Percentiles rank a stretch among this genome's conserved stretches.
These are phyloP conservation scores for Dalbergia cultrata DNA, from an alignment of 306 rosid species.

Conservation along the genomic window DNA sequence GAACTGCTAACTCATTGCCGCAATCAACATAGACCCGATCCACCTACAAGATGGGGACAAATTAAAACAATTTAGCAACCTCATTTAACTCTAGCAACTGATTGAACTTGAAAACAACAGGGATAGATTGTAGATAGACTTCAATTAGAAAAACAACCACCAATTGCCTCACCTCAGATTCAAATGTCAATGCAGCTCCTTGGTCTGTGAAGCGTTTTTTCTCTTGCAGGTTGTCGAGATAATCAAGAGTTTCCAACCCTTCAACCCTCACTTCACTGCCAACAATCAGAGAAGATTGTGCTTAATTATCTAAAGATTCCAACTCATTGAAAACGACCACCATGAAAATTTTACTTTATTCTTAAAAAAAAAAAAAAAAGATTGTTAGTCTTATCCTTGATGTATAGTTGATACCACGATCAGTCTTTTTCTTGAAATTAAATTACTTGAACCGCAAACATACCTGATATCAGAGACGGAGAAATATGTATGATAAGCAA, in stretches of 20 bases:
- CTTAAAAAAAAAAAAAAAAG: too few species aligned
- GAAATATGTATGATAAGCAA: constrained; percentile 81
- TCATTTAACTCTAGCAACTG: background rate
- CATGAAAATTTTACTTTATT: too few species aligned
- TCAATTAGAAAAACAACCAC: background rate
- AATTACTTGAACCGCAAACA: background rate
- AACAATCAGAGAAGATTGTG: background rate
- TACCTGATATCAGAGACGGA: constrained; percentile 88
- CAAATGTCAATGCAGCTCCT: constrained; percentile 90
- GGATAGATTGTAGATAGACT: background rate
- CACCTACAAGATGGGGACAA: constrained; percentile 54
- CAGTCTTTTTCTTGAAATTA: background rate
- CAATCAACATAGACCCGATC: constrained; percentile 83
- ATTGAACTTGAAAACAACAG: background rate
- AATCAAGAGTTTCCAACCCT: constrained; percentile 92
- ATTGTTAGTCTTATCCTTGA: too few species aligned
- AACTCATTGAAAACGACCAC: too few species aligned
- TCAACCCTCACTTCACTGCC: constrained; percentile 94
- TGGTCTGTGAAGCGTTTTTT: constrained; percentile 93
- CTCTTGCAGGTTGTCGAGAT: constrained; percentile 71
- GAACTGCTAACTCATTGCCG: constrained; percentile 62
- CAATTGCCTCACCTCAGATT: constrained; percentile 73
- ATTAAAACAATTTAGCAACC: background rate
- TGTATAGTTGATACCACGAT: background rate
- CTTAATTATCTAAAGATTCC: too few species aligned